A percentile compares a stretch with the other conserved stretches of the same genome.
These are phyloP conservation scores for Pseudoscleropodium purum DNA, from an alignment of 225 moss, liverwort and hornwort species.

Conservation along the genomic window DNA sequence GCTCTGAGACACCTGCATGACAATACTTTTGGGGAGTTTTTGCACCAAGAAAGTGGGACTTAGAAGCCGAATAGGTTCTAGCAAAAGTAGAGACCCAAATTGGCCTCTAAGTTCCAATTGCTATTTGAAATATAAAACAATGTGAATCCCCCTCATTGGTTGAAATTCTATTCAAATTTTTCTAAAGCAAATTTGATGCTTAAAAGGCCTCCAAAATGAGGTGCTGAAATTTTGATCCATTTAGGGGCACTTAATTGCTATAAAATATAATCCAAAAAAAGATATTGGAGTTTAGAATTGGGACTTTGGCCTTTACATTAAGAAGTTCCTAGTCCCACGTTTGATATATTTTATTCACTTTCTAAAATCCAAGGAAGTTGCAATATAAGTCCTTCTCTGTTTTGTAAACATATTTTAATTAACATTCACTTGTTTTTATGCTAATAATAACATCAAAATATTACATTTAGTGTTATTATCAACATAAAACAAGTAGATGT, in stretches of 20 bases:
- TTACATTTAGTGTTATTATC: too few species aligned
- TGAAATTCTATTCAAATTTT: rapidly evolving
- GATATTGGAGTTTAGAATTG: background rate
- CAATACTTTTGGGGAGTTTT: too few species aligned
- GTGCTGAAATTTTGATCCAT: background rate
- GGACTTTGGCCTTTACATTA: background rate
- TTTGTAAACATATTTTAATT: too few species aligned
- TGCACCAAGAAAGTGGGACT: rapidly evolving
- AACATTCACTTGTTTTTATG: too few species aligned
- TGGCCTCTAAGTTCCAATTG: background rate
- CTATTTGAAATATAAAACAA: background rate
- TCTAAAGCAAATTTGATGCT: background rate
- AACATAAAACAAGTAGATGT: too few species aligned
- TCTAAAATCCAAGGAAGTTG: too few species aligned
- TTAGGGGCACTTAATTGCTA: background rate
- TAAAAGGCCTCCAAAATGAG: rapidly evolving
- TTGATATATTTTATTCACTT: too few species aligned
- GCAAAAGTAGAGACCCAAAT: background rate
- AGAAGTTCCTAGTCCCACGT: background rate
- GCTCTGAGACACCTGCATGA: background rate
- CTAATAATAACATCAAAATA: too few species aligned
- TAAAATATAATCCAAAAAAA: background rate
- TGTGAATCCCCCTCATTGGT: background rate
- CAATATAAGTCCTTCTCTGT: too few species aligned
- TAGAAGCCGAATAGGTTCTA: background rate